Percentiles rank a stretch among this genome's conserved stretches.
phyloP scores from a whole-genome alignment of 1,284 basidiomycete genomes.

The Anthracocystis walkeri region DNA sequence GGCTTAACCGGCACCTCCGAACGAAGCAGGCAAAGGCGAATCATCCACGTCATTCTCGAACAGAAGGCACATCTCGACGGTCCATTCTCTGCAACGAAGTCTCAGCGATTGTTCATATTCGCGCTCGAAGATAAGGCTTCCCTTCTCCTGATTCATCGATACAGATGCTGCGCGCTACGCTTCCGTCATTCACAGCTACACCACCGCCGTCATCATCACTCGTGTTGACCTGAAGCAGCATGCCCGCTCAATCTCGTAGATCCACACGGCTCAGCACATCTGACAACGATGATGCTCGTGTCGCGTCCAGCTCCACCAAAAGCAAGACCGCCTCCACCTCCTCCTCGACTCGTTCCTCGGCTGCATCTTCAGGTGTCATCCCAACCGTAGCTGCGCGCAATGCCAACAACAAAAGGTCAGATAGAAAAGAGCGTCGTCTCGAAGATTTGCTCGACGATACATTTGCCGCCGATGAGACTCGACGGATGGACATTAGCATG shows the following conservation, averaged over 20 bases:
- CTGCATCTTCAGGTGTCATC: slow-evolving; percentile 47
- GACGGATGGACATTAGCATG: slow-evolving; percentile 42
- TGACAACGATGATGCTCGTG: slow-evolving; percentile 26
- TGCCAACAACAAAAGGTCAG: slow-evolving; percentile 21
- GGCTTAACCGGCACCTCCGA: background rate
- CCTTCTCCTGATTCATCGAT: background rate
- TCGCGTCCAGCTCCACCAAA: slow-evolving; percentile 22
- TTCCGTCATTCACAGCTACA: slow-evolving; percentile 6
- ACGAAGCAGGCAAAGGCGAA: too few relatives aligned
- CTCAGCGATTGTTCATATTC: background rate
- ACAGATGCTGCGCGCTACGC: slow-evolving; percentile 35
- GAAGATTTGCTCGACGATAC: slow-evolving; percentile 46
- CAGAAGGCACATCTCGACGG: background rate
- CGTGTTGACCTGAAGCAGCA: slow-evolving; percentile 25
- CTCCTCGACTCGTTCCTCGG: slow-evolving; percentile 39
- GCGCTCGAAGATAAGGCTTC: background rate
- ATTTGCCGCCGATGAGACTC: slow-evolving; percentile 28
- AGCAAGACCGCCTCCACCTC: slow-evolving; percentile 25
- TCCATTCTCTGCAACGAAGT: background rate
- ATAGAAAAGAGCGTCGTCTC: slow-evolving; percentile 38
- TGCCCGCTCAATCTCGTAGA: slow-evolving; percentile 34
- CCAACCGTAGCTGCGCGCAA: slow-evolving; percentile 49
- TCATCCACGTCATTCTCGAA: background rate
- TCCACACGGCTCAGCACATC: slow-evolving; percentile 43
- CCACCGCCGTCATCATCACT: slow-evolving; percentile 3